Evolutionary conservation across 2,329 filamentous ascomycete species (phyloP).

Genomic region (Plenodomus biglobosus): DNA sequence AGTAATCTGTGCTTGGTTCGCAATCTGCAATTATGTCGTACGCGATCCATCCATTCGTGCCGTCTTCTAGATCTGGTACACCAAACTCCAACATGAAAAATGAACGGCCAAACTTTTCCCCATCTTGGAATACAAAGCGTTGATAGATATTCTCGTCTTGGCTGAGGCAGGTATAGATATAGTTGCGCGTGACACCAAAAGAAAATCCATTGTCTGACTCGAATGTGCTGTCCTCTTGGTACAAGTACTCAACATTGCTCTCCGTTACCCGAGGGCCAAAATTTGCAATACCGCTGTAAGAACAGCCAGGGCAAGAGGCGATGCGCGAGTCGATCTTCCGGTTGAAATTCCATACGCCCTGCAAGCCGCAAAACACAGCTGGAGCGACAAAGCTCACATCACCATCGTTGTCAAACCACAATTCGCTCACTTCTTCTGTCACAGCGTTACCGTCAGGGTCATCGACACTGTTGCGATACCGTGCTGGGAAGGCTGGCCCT

Average conservation of each 20-base stretch:
- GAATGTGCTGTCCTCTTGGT: conserved; percentile 68
- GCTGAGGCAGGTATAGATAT: conserved; percentile 72
- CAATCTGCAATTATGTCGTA: conserved; percentile 67
- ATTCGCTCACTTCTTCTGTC: conserved; percentile 49
- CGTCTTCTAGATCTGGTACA: conserved; percentile 31
- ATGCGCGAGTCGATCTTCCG: conserved; percentile 58
- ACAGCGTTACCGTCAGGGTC: conserved; percentile 48
- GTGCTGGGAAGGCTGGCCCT: conserved; percentile 50
- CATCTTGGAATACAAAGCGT: conserved; percentile 73
- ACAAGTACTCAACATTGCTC: conserved; percentile 59
- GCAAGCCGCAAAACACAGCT: conserved; percentile 69
- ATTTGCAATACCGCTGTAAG: conserved; percentile 63
- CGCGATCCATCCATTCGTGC: conserved; percentile 59
- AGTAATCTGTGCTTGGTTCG: conserved; percentile 66
- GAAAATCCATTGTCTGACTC: conserved; percentile 57
- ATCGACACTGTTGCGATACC: conserved; percentile 26
- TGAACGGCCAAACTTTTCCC: conserved; percentile 70
- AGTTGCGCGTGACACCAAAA: conserved; percentile 65
- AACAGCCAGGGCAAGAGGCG: conserved; percentile 63
- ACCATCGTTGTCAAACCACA: conserved; percentile 48
- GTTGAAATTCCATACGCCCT: conserved; percentile 68
- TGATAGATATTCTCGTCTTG: conserved; percentile 62
- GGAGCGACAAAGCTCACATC: conserved; percentile 59
- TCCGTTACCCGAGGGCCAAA: conserved; percentile 65
- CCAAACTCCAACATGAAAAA: conserved; percentile 73